Evolutionary conservation across 2,329 filamentous ascomycete genomes (phyloP).

Genomic region (Chaetomium globosum): DNA sequence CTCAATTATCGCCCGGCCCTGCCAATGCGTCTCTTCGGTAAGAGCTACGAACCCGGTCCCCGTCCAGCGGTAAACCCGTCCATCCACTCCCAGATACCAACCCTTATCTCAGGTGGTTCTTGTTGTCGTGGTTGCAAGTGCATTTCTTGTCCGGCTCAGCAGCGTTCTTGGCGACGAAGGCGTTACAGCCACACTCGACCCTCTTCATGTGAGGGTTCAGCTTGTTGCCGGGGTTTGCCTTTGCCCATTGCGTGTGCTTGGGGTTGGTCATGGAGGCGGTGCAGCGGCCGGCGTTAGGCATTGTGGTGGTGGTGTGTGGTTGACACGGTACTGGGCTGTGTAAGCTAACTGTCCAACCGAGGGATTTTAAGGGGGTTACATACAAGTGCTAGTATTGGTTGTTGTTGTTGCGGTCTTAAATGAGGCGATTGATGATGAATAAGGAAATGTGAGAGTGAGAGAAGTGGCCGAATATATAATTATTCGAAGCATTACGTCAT

Average conservation of each 20-base stretch:
- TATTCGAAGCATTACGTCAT: not conserved
- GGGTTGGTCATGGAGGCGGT: not conserved
- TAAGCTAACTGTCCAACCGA: not conserved
- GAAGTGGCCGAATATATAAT: not conserved
- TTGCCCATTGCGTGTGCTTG: not conserved
- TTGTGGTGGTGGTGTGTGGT: not conserved
- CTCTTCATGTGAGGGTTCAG: not conserved
- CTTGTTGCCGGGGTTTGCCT: not conserved
- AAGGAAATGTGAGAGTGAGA: not conserved
- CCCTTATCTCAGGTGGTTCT: not conserved
- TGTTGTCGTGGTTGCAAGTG: not conserved
- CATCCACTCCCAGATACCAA: not conserved
- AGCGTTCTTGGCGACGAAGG: not conserved
- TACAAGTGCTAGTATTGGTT: not conserved
- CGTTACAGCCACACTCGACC: not conserved
- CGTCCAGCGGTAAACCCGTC: not conserved
- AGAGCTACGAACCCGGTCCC: too few relatives aligned
- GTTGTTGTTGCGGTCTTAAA: too few relatives aligned
- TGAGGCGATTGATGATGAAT: too few relatives aligned
- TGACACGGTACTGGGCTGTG: not conserved
- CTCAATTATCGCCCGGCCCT: not conserved
- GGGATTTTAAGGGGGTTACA: not conserved
- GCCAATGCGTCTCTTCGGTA: too few relatives aligned
- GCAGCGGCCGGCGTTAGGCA: conserved; percentile 9
- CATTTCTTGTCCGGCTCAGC: not conserved